These are phyloP conservation scores for Parascedosporium putredinis DNA, from an alignment of 2,329 filamentous ascomycete genomes.

Conservation along the genomic window DNA sequence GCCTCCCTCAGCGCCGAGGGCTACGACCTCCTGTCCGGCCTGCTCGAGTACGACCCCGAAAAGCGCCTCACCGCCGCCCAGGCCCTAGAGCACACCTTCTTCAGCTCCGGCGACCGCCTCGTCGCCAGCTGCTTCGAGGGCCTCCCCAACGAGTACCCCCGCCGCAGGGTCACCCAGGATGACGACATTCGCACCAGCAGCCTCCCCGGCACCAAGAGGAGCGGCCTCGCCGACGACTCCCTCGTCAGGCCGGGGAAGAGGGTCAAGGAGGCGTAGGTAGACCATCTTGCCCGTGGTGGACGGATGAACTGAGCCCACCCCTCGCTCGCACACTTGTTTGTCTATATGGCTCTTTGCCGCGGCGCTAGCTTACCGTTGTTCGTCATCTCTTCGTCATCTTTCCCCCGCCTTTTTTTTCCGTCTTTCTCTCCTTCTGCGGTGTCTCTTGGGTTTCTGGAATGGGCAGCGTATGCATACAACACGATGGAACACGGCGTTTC, in stretches of 20 bases:
- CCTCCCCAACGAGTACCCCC: conserved; percentile 77
- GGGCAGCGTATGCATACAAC: too few relatives aligned
- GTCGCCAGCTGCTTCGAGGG: conserved; percentile 85
- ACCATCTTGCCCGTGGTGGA: neutral
- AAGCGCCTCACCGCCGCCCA: conserved; percentile 79
- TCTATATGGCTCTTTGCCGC: too few relatives aligned
- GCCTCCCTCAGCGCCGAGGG: conserved; percentile 63
- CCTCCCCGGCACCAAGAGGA: conserved; percentile 82
- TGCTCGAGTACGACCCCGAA: conserved; percentile 88
- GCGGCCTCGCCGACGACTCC: conserved; percentile 70
- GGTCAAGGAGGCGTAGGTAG: conserved; percentile 39
- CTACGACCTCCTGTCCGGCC: conserved; percentile 66
- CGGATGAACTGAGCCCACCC: neutral
- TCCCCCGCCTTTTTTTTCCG: too few relatives aligned
- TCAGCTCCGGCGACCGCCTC: conserved; percentile 62
- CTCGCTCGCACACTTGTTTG: too few relatives aligned
- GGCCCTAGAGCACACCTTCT: conserved; percentile 86
- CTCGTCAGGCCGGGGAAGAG: conserved; percentile 54
- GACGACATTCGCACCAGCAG: conserved; percentile 90
- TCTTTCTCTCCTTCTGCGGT: too few relatives aligned
- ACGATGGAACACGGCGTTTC: too few relatives aligned
- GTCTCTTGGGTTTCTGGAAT: too few relatives aligned
- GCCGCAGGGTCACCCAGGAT: conserved; percentile 82
- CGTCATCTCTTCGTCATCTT: too few relatives aligned
- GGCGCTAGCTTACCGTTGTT: too few relatives aligned